A percentile compares a stretch with the other conserved stretches of the same genome.
Evolutionary conservation across 495 filamentous ascomycete species (phyloP).

Genomic region (Xylaria bambusicola): DNA sequence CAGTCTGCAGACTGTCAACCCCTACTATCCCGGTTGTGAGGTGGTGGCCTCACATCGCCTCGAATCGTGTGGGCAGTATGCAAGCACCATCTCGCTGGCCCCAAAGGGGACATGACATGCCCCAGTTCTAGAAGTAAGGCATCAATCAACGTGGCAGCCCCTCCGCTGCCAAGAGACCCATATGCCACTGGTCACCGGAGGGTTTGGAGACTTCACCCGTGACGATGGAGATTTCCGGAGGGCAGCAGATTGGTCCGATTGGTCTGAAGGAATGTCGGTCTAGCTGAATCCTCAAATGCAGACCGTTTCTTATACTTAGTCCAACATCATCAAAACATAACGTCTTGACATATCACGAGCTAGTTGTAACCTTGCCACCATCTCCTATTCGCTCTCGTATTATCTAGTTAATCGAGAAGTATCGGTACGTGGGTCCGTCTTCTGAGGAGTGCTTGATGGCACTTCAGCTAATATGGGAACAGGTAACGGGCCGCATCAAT

Average conservation of each 20-base stretch:
- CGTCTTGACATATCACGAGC: background rate
- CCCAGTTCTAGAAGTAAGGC: conserved; percentile 13
- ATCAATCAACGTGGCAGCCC: conserved; percentile 20
- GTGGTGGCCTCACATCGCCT: background rate
- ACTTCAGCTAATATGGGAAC: conserved; percentile 3
- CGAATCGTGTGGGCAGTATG: background rate
- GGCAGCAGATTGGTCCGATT: background rate
- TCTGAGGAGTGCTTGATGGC: background rate
- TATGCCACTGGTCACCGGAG: conserved; percentile 3
- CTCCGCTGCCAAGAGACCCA: conserved; percentile 4
- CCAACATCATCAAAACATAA: conserved; percentile 6
- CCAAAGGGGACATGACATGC: background rate
- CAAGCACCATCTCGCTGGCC: background rate
- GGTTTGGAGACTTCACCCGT: background rate
- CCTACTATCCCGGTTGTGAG: background rate
- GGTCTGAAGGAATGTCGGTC: background rate
- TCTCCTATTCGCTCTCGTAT: conserved; percentile 1
- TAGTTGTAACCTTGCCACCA: background rate
- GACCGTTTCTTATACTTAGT: background rate
- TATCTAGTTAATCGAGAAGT: background rate
- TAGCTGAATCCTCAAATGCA: background rate
- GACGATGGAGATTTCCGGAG: background rate
- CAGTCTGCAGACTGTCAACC: too few species aligned
- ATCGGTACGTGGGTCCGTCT: conserved; percentile 4
- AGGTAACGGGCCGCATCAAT: conserved; percentile 9